Evolutionary conservation across 257 asterid species (phyloP).

Genomic region (Scutellaria baicalensis): DNA sequence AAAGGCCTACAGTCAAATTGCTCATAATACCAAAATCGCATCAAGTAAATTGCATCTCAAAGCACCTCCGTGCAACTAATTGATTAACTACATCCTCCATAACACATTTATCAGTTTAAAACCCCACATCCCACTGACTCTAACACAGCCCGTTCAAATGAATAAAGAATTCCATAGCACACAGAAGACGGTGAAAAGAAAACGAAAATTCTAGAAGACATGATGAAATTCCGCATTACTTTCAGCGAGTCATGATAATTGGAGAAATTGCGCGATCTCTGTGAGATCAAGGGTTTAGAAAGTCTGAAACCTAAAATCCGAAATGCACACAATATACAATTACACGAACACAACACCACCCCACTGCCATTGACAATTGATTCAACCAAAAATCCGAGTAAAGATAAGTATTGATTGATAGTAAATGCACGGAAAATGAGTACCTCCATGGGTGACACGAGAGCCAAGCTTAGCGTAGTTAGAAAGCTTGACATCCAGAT

Average conservation of each 20-base stretch:
- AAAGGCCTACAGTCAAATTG: not conserved
- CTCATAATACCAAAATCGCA: not conserved
- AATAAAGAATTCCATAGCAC: not conserved
- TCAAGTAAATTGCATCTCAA: not conserved
- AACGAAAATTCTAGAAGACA: not conserved
- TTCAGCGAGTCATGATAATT: not conserved
- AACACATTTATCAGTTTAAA: not conserved
- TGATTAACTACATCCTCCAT: not conserved
- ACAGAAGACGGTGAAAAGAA: not conserved
- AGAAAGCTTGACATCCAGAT: slow-evolving; percentile 92
- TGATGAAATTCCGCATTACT: not conserved
- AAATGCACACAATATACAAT: not conserved
- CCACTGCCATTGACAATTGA: not conserved
- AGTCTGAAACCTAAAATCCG: not conserved
- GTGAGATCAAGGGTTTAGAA: not conserved
- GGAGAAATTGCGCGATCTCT: not conserved
- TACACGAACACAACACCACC: not conserved
- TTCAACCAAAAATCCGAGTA: not conserved
- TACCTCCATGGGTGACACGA: slow-evolving; percentile 73
- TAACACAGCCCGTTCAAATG: not conserved
- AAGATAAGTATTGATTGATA: not conserved
- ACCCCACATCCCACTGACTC: not conserved
- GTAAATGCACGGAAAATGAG: not conserved
- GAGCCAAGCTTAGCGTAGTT: slow-evolving; percentile 88
- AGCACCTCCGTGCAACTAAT: not conserved